A percentile compares a stretch with the other conserved stretches of the same genome.
These are phyloP conservation scores for Rhamnella rubrinervis DNA, from an alignment of 331 rosid genomes.

Conservation along the genomic window DNA sequence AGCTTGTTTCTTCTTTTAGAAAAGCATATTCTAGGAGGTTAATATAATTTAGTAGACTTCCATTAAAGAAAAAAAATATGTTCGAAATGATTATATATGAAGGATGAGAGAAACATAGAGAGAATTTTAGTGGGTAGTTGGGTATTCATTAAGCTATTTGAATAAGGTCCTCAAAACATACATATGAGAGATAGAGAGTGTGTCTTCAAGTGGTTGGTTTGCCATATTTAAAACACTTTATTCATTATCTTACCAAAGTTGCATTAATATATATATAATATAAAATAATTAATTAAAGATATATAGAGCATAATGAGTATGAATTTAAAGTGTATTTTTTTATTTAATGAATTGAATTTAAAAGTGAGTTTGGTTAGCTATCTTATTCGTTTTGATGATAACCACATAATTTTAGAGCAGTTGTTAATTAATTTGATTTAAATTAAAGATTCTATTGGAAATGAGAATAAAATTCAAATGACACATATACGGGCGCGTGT, in stretches of 20 bases:
- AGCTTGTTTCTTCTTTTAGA: slow-evolving; percentile 31
- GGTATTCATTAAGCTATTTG: background rate
- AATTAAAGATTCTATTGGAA: slow-evolving; percentile 10
- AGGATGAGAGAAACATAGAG: background rate
- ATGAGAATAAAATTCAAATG: slow-evolving; percentile 24
- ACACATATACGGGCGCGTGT: no score
- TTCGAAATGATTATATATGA: slow-evolving; percentile 7
- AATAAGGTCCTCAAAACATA: slow-evolving; percentile 1
- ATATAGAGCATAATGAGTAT: background rate
- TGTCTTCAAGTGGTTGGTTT: slow-evolving; percentile 32
- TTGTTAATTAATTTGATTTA: background rate
- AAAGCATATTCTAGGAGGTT: slow-evolving; percentile 44
- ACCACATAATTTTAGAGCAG: slow-evolving; percentile 7
- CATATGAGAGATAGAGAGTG: background rate
- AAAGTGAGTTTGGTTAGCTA: slow-evolving; percentile 29
- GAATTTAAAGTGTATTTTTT: slow-evolving; percentile 20
- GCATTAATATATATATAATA: slow-evolving; percentile 13
- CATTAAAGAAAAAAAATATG: slow-evolving; percentile 13
- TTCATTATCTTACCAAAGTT: slow-evolving; percentile 3
- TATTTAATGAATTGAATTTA: no score
- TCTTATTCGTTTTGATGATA: slow-evolving; percentile 9
- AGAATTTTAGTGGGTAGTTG: background rate
- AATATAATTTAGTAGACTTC: slow-evolving; percentile 6
- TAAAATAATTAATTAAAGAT: background rate
- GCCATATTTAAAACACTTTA: slow-evolving; percentile 5